Evolutionary conservation across 768 basidiomycete species (phyloP), one percentile per base, ranked within the genome.

Genomic region (Fistulinella prunicolor): DNA sequence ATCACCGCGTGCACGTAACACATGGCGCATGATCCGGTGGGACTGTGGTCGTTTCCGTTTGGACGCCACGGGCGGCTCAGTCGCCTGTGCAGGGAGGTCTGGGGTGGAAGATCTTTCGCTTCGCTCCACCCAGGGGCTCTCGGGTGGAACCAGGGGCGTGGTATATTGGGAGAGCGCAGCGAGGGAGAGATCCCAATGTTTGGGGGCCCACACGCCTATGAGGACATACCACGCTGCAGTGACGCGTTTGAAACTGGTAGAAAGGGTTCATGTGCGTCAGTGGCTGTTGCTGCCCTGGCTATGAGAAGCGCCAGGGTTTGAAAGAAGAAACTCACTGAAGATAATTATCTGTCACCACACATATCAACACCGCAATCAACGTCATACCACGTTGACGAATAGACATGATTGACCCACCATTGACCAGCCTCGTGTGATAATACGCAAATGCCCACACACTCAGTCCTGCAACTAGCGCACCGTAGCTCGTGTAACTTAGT

Each of bases 161-260:
- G 79, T 88, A 63, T 89, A 91, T 47, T 79, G 83, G 13, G 82
- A 74, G 42, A 95, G 76, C 3, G 86, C 82, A n/a, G 79, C 62
- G 21, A 88, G 65, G 5, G 89, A 80, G 37, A 94, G 73, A 55
- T 96, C 94, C 83, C 85, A 90, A 38, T 71, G 73, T 63, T 80
- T 83, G 6, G 94, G 94, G 1, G 79, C 78, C 96, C 96, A 98
- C 12, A 98, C 82, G 7, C 94, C 96, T 54, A 97, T 80, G 13
- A 99, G 79, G n/a, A 96, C 83, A 45, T 92, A 85, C 94, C 95
- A 99, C n/a, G 94, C 84, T 6, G 94, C 90, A 16, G 87, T 76
- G 40, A 95, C 78, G 35, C 88, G 89, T 68, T 94, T 95, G 41
- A 83, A 81, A 24, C 93, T 93, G 60, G 20, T 34, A 35, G 30